Conservation (phyloP, 805 yeast genomes). For the Candida broadrunensis region DNA sequence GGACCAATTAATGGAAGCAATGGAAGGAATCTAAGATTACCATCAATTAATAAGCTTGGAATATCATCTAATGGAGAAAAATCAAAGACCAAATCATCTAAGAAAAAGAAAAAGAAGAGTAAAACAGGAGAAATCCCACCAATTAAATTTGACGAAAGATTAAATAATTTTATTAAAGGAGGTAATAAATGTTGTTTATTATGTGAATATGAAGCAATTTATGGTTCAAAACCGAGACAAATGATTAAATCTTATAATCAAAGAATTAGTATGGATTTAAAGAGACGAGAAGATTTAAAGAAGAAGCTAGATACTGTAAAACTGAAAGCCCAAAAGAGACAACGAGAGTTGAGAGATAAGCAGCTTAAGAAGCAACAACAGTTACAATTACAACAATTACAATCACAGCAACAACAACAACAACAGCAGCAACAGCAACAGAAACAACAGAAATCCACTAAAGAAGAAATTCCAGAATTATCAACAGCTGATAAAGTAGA, state of each 20-base stretch:
- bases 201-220: constrained; percentile 52
- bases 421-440: no score
- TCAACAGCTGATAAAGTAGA: no score
- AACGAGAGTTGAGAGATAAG: constrained; percentile 13
- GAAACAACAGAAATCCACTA: no score
- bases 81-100: constrained; percentile 11
- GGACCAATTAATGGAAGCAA: not conserved
- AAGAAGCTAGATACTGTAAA: constrained; percentile 37
- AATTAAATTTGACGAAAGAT: not conserved
- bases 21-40: constrained; percentile 6
- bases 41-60: constrained; percentile 11
- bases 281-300: constrained; percentile 30
- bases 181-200: constrained; percentile 36
- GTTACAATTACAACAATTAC: constrained; percentile 1
- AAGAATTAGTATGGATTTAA: constrained; percentile 25
- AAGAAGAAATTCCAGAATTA: no score
- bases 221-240: constrained; percentile 48
- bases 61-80: not conserved
- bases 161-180: not conserved
- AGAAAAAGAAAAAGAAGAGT: constrained; percentile 20
- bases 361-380: constrained; percentile 6
- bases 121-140: not conserved
- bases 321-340: constrained; percentile 29
- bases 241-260: constrained; percentile 50
- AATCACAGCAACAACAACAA: no score